Evolutionary conservation across 2,329 filamentous ascomycete species (phyloP).

Genomic region (Penicillium sp.): DNA sequence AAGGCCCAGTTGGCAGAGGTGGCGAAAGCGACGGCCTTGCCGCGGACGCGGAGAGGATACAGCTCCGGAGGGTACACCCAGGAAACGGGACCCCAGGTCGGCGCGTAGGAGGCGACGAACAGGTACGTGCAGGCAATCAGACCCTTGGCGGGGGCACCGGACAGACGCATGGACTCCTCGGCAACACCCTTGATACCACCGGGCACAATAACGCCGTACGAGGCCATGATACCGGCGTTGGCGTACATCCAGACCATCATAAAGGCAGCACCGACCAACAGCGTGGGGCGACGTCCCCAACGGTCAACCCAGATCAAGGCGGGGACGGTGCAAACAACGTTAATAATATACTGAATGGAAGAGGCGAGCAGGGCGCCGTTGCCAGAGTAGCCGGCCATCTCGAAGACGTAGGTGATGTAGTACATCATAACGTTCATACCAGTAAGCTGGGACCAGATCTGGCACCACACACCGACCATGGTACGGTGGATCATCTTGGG

Average conservation of each 20-base stretch:
- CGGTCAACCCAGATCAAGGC: conserved; percentile 72
- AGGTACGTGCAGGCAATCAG: conserved; percentile 70
- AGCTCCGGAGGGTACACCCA: conserved; percentile 59
- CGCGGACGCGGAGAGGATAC: conserved; percentile 53
- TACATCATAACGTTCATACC: conserved; percentile 78
- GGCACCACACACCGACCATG: conserved; percentile 67
- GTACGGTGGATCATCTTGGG: conserved; percentile 74
- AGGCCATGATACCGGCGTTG: conserved; percentile 43
- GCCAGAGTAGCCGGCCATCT: conserved; percentile 65
- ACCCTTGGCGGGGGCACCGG: conserved; percentile 54
- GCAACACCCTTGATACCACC: conserved; percentile 36
- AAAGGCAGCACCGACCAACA: conserved; percentile 63
- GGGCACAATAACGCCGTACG: conserved; percentile 39
- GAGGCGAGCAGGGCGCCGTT: conserved; percentile 63
- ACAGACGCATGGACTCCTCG: conserved; percentile 39
- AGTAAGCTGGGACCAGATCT: conserved; percentile 73
- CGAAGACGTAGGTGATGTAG: conserved; percentile 69
- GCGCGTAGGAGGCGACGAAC: conserved; percentile 60
- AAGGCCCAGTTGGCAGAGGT: conserved; percentile 60
- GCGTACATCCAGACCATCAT: conserved; percentile 55
- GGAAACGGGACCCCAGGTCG: conserved; percentile 59
- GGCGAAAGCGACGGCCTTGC: conserved; percentile 59
- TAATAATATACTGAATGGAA: conserved; percentile 74
- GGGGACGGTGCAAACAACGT: conserved; percentile 74
- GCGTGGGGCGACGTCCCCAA: conserved; percentile 69